Evolutionary conservation across 352 stramenopile species (phyloP), one percentile per base, ranked within the genome.

Genomic region (Phytophthora tubulina): DNA sequence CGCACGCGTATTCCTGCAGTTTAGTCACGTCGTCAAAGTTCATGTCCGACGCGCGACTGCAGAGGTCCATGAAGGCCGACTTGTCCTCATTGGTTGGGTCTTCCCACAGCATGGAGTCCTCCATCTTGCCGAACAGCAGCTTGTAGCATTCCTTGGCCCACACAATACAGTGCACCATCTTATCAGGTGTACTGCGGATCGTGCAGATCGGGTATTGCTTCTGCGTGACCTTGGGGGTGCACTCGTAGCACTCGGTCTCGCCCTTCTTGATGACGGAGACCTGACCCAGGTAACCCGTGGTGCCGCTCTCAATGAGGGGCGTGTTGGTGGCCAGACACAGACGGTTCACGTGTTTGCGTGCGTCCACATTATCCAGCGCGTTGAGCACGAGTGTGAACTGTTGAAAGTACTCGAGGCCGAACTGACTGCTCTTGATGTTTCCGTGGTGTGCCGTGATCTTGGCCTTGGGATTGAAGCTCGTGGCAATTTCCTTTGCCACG

Each of bases 201-300:
- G 98, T 99, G 80, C 98, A 99, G 75, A 99, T 99, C 21, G 98
- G 98, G 80, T 99, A 99, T 31, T 99, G 96, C 75, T 99, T 99
- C 64, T 98, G 62, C 66, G 97, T 86, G 76, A 93, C 90, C 58
- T 96, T 96, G 39, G 96, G 89, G 32, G 97, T 96, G 85, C 98
- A 99, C 83, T 99, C 98, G 76, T 99, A 99, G 87, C 98, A 99
- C 72, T 98, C 97, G 14, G 98, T 99, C 72, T 98, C 85, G 32
- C 86, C 86, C 67, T 99, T 99, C 66, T 97, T 96, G 88, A 99
- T 99, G 45, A 99, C 96, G 0, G 86, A 97, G 5, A 99, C 94
- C 81, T 99, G 98, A 11, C 98, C 98, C 6, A 99, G 81, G 73
- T 99, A 99, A 2, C 98, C 98, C 1, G 98, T 99, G 9, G 98